Evolutionary conservation across 176 grass and related monocot genomes (phyloP).

Genomic region (Rhynchospora pubera): DNA sequence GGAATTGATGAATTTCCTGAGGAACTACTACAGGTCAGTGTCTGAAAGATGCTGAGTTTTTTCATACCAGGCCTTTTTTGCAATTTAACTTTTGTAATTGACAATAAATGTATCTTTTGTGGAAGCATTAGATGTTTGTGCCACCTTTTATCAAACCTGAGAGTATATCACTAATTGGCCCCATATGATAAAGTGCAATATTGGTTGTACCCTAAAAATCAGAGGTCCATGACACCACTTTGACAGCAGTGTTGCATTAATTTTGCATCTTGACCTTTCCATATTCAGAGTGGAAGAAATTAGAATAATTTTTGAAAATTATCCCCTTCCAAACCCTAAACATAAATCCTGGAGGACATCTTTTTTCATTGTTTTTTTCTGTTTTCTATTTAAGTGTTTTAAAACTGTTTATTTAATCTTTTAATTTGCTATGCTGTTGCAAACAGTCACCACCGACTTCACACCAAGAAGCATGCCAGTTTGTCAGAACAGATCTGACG

Average conservation of each 20-base stretch:
- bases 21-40: constrained; percentile 61
- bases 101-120: not conserved
- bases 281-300: not conserved
- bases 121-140: not conserved
- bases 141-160: not conserved
- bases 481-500: constrained; percentile 56
- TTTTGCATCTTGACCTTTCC: not conserved
- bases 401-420: not conserved
- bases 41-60: not conserved
- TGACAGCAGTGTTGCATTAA: not conserved
- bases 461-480: constrained; percentile 82
- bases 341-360: not conserved
- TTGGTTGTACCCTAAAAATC: not conserved
- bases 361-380: not conserved
- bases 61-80: not conserved
- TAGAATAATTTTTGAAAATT: not conserved
- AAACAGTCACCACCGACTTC: constrained; percentile 70
- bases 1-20: constrained; percentile 74
- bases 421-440: constrained; percentile 21
- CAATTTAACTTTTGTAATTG: not conserved
- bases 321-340: not conserved
- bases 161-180: not conserved
- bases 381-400: not conserved
- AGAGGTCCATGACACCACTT: not conserved
- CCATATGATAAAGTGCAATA: not conserved